Evolutionary conservation across 805 yeast species (phyloP), one percentile per base, ranked within the genome.

Genomic region (Yueomyces sinensis): DNA sequence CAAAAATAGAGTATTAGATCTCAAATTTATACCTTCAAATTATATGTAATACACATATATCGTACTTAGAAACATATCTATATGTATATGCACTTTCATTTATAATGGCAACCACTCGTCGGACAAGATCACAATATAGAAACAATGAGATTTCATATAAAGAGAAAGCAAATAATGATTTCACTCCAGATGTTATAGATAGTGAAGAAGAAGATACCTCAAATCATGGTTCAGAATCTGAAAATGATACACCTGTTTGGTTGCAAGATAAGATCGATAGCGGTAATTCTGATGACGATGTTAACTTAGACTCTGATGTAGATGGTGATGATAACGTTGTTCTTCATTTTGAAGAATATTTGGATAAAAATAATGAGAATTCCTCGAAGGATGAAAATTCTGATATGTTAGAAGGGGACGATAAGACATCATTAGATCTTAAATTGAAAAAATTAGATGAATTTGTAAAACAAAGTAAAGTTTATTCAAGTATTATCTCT

Each of bases 401-500:
- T 9, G 50, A 41, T 19, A 41, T 33, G 18, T 29, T 39, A n/a
- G 42, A 47, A 27, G 50, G 49, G 27, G 50, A 55, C 31, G 63
- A 74, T 36, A 54, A 55, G 6, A 56, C 70, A 15, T 63, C 72
- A 2, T 60, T 61, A n/a, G 72, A 74, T 28, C 59, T 62, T 31
- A 82, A 83, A 47, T 59, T 84, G 30, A 68, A 70, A 35, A 68
- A 83, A 36, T 61, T 89, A 35, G 71, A 82, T 38, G 75, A 73
- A 27, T 64, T 89, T 41, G 84, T 89, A n/a, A 79, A 81, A 46
- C 78, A 82, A 49, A 82, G 95, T 14, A 87, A 84, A 50, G 72
- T 87, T 2, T 89, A 83, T 56, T 80, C 96, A 1, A 72, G 77
- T 41, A 83, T 89, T 43, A 82, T 89, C 29, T 75, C 94, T 3